phyloP scores from a whole-genome alignment of 306 rosid species.

The Acacia crassicarpa region DNA sequence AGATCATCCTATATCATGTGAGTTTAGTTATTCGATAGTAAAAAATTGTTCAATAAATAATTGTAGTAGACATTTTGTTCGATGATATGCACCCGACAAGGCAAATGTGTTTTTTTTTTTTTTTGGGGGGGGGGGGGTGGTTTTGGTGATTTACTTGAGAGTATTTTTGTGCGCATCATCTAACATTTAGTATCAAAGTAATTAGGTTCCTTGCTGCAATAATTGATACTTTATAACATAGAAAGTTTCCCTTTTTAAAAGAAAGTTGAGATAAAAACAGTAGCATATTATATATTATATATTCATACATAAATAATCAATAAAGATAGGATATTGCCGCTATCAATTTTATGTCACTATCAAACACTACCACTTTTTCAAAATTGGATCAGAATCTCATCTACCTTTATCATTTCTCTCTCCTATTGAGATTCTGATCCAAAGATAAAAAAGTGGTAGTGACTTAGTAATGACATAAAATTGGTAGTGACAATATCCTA shows the following conservation, averaged over 20 bases:
- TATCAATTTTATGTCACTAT: too few species aligned
- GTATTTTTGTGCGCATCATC: background rate
- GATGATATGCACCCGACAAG: background rate
- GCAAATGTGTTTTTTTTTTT: background rate
- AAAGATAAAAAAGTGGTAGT: too few species aligned
- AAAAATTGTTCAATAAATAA: background rate
- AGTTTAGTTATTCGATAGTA: background rate
- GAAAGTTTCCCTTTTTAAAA: background rate
- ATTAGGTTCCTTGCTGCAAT: background rate
- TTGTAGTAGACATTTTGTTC: background rate
- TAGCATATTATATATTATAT: background rate
- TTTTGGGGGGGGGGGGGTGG: too few species aligned
- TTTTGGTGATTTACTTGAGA: background rate
- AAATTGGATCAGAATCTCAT: too few species aligned
- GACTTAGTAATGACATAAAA: too few species aligned
- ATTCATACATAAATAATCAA: slow-evolving; percentile 4
- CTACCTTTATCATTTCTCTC: too few species aligned
- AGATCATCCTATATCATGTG: background rate
- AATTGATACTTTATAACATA: background rate
- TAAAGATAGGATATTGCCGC: too few species aligned
- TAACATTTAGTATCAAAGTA: background rate
- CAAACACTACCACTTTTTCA: too few species aligned
- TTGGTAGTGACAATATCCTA: too few species aligned
- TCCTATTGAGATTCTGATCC: too few species aligned
- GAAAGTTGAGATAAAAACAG: background rate